These are phyloP conservation scores for Syzygium aromaticum DNA, from an alignment of 345 rosid species.

Conservation along the genomic window DNA sequence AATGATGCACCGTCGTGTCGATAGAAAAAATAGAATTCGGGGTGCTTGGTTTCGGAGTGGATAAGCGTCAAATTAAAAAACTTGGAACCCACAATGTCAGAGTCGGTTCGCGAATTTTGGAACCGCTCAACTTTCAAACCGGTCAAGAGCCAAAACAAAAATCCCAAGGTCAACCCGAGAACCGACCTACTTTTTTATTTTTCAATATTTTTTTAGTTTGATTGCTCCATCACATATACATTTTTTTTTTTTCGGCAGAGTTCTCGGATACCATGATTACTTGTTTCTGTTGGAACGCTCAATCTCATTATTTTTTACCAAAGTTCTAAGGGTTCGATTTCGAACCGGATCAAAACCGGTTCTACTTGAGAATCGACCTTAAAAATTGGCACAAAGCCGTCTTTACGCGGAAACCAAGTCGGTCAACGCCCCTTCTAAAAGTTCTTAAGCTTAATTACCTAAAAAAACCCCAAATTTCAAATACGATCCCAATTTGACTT, in stretches of 20 bases:
- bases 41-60: accelerated
- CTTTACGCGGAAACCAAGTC: not conserved
- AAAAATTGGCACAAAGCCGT: not conserved
- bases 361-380: not conserved
- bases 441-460: not conserved
- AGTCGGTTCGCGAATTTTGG: not conserved
- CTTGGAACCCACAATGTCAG: not conserved
- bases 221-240: accelerated
- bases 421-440: not conserved
- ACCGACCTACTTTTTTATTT: accelerated
- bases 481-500: accelerated
- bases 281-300: not conserved
- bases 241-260: not conserved
- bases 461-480: not conserved
- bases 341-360: not conserved
- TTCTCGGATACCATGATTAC: not conserved
- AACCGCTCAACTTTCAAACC: not conserved
- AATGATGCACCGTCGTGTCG: too few relatives aligned
- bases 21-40: not conserved
- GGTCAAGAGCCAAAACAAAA: not conserved
- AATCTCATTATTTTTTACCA: not conserved
- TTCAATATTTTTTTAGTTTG: not conserved
- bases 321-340: not conserved
- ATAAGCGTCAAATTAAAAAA: not conserved
- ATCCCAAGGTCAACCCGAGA: accelerated